A percentile compares a stretch with the other conserved stretches of the same genome.
These are phyloP conservation scores for Ailanthus altissimus DNA, from an alignment of 345 rosid species.

Conservation along the genomic window DNA sequence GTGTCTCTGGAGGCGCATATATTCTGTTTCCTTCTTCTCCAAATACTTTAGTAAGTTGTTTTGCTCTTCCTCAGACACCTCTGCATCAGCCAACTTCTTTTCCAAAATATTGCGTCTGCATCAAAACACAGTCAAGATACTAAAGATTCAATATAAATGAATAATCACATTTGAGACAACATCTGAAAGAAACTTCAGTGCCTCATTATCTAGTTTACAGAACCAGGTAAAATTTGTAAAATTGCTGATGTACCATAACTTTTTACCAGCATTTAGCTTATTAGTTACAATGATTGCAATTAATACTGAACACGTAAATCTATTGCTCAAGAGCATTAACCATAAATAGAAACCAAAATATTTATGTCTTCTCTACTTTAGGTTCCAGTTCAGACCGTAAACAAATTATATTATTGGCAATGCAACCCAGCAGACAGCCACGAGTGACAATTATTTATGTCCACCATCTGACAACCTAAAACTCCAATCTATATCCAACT, in stretches of 20 bases:
- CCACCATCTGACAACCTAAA: neutral
- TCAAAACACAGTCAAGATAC: constrained; percentile 16
- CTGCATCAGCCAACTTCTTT: constrained; percentile 97
- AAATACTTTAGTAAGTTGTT: constrained; percentile 73
- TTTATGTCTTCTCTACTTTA: neutral
- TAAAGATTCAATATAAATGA: constrained; percentile 4
- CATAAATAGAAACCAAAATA: neutral
- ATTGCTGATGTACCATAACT: neutral
- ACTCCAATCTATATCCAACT: neutral
- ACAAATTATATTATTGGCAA: neutral
- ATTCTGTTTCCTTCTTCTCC: constrained; percentile 96
- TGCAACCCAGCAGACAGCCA: neutral
- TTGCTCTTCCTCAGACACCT: constrained; percentile 95
- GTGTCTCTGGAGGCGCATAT: constrained; percentile 96
- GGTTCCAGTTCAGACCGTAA: neutral
- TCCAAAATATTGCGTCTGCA: constrained; percentile 86
- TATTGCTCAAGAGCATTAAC: neutral
- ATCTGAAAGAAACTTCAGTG: neutral
- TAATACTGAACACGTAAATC: neutral
- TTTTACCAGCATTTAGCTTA: neutral
- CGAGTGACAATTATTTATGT: neutral
- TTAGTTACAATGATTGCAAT: constrained; percentile 1
- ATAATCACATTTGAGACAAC: constrained; percentile 5
- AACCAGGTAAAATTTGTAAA: neutral
- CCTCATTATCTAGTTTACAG: neutral